A percentile compares a stretch with the other conserved stretches of the same genome.
Conservation (phyloP, 352 stramenopile species). For the Albugo candida region DNA sequence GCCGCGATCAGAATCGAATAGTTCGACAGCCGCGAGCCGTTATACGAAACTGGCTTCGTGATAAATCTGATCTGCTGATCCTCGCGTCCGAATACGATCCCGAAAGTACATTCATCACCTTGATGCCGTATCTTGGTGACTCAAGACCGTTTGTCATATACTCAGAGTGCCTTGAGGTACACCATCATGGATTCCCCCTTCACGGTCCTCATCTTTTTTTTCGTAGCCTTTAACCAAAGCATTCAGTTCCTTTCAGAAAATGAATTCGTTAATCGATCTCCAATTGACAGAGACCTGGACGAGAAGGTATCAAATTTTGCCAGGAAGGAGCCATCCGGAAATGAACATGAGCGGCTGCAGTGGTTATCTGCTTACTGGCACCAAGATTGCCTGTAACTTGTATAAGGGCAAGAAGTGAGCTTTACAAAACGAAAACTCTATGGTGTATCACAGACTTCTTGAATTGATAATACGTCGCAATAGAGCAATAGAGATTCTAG, state of each 20-base stretch:
- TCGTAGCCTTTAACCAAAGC: slow-evolving; percentile 75
- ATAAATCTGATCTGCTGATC: slow-evolving; percentile 70
- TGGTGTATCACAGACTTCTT: too few species aligned
- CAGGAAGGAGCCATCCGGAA: slow-evolving; percentile 85
- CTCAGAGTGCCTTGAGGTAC: slow-evolving; percentile 81
- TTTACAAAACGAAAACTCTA: too few species aligned
- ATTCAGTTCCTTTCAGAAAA: slow-evolving; percentile 80
- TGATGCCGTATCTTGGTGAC: slow-evolving; percentile 80
- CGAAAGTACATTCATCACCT: slow-evolving; percentile 51
- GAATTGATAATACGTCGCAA: too few species aligned
- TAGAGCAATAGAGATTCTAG: too few species aligned
- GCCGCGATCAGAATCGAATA: slow-evolving; percentile 55
- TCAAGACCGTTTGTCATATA: slow-evolving; percentile 93
- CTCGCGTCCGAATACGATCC: slow-evolving; percentile 85
- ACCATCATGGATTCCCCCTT: background rate
- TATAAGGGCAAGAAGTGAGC: too few species aligned
- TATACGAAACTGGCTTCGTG: slow-evolving; percentile 42
- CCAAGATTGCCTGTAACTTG: slow-evolving; percentile 46
- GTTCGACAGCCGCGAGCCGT: slow-evolving; percentile 42
- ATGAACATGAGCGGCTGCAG: slow-evolving; percentile 95
- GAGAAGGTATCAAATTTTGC: slow-evolving; percentile 87
- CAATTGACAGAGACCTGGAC: slow-evolving; percentile 92
- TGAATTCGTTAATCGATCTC: slow-evolving; percentile 82
- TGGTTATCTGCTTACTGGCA: slow-evolving; percentile 87
- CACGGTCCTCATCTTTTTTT: background rate